Evolutionary conservation across 2,329 filamentous ascomycete genomes (phyloP).

Genomic region (Colletotrichum sansevieriae): DNA sequence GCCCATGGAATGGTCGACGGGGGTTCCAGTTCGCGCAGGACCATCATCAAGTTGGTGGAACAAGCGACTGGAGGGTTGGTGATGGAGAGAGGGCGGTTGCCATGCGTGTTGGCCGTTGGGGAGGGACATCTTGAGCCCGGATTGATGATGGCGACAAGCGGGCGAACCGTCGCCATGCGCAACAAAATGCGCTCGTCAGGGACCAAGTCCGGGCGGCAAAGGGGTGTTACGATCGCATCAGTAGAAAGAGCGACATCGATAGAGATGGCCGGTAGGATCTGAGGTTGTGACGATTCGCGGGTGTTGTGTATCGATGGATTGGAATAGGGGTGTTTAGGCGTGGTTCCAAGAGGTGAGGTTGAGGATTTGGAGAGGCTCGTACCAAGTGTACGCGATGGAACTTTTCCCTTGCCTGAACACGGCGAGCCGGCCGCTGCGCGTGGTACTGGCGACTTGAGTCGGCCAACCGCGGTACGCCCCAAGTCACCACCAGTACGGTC

Average conservation of each 20-base stretch:
- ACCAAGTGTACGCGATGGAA: conserved; percentile 43
- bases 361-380: conserved; percentile 58
- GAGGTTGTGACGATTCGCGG: conserved; percentile 54
- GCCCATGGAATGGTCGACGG: conserved; percentile 61
- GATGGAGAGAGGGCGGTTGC: conserved; percentile 68
- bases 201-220: conserved; percentile 61
- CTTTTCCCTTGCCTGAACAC: conserved; percentile 41
- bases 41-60: conserved; percentile 74
- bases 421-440: conserved; percentile 36
- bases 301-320: conserved; percentile 66
- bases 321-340: conserved; percentile 62
- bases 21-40: conserved; percentile 63
- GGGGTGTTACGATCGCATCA: conserved; percentile 63
- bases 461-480: neutral
- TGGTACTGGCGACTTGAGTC: conserved; percentile 34
- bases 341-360: conserved; percentile 69
- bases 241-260: conserved; percentile 63
- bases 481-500: conserved; percentile 7
- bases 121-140: conserved; percentile 73
- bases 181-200: conserved; percentile 64
- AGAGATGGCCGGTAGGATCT: conserved; percentile 63
- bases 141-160: conserved; percentile 62
- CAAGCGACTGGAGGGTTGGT: conserved; percentile 61
- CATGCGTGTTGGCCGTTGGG: conserved; percentile 75
- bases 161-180: conserved; percentile 69